Percentiles rank a stretch among this genome's conserved stretches.
These are phyloP conservation scores for Boletus rex-veris DNA, from an alignment of 768 basidiomycete species.

Conservation along the genomic window DNA sequence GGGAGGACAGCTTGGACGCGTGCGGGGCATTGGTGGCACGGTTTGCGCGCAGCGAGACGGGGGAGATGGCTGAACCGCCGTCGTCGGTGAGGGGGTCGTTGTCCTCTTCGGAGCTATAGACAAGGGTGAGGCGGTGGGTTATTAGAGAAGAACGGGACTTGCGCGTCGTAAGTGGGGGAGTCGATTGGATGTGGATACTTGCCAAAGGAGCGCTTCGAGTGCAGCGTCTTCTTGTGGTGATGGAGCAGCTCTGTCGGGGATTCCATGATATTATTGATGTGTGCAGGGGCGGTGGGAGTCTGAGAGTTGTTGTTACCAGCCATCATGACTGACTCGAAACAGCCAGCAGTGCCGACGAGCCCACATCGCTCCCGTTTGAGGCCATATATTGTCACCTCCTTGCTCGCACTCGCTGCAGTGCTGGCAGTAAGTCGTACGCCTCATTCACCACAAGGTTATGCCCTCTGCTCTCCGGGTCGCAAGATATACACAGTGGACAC, in stretches of 20 bases:
- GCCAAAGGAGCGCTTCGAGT: conserved; percentile 63
- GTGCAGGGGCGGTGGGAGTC: background rate
- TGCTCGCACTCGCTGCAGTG: conserved; percentile 8
- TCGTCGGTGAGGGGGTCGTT: conserved; percentile 85
- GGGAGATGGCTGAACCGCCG: conserved; percentile 50
- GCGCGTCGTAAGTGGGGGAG: conserved; percentile 78
- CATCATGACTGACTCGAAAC: background rate
- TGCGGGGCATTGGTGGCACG: conserved; percentile 30
- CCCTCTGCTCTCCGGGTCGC: conserved; percentile 50
- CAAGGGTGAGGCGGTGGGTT: conserved; percentile 6
- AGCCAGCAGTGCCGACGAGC: no score
- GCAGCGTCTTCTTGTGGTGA: conserved; percentile 34
- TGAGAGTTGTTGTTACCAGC: background rate
- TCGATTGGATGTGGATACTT: conserved; percentile 60
- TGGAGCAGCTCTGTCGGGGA: conserved; percentile 13
- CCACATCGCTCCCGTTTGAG: background rate
- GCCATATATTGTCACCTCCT: background rate
- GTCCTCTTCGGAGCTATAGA: conserved; percentile 74
- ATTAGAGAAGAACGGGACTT: conserved; percentile 20
- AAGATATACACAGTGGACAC: conserved; percentile 72
- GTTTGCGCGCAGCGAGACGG: conserved; percentile 25
- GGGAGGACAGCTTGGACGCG: conserved; percentile 20
- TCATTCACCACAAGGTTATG: conserved; percentile 36
- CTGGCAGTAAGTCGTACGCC: background rate
- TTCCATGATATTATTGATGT: conserved; percentile 14